Evolutionary conservation across 2,329 filamentous ascomycete genomes (phyloP).

Genomic region (Penicillium nordicum): DNA sequence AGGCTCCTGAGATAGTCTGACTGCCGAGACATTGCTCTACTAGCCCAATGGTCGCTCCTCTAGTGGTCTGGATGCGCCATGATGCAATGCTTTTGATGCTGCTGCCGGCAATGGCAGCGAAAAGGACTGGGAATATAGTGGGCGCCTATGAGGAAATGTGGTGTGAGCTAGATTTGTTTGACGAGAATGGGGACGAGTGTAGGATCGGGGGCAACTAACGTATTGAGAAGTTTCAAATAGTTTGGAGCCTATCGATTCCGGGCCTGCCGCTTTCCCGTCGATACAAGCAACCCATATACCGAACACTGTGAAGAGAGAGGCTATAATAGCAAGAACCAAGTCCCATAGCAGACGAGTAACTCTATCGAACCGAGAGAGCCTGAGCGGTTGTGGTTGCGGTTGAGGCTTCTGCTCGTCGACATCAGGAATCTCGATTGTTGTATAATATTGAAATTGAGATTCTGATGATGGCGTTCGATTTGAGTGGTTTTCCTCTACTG

Average conservation of each 20-base stretch:
- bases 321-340: not conserved
- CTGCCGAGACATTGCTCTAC: conserved; percentile 2
- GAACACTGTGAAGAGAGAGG: not conserved
- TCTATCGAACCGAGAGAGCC: not conserved
- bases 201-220: not conserved
- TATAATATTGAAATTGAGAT: not conserved
- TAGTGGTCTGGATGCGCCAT: not conserved
- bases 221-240: not conserved
- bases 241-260: not conserved
- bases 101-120: not conserved
- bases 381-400: not conserved
- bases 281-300: not conserved
- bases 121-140: not conserved
- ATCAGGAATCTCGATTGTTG: not conserved
- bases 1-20: not conserved
- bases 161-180: not conserved
- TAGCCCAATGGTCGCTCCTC: not conserved
- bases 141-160: not conserved
- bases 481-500: not conserved
- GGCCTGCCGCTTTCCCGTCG: not conserved
- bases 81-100: conserved; percentile 1
- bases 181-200: not conserved
- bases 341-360: not conserved
- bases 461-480: not conserved
- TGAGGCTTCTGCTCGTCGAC: not conserved